These are phyloP conservation scores for Penicillium sp. DNA, from an alignment of 2,329 filamentous ascomycete species.

Conservation along the genomic window DNA sequence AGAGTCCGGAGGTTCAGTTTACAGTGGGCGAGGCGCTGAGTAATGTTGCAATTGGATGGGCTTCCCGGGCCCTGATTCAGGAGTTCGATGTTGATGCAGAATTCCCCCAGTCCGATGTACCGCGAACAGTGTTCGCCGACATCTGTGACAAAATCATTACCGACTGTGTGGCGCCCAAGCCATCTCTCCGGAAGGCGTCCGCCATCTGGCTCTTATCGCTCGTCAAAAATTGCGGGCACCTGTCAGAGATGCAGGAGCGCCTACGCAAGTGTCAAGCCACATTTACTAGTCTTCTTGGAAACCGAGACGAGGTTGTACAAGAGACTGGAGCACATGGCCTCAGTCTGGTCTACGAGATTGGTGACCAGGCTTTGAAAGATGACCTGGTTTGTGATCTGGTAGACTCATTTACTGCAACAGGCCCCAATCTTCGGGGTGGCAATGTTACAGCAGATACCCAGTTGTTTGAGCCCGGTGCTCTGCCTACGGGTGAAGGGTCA, in stretches of 20 bases:
- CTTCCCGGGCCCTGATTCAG: constrained; percentile 74
- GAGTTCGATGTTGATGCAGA: constrained; percentile 70
- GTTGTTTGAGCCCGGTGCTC: constrained; percentile 84
- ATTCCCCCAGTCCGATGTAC: constrained; percentile 41
- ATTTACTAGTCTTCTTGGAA: constrained; percentile 83
- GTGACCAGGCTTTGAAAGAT: constrained; percentile 75
- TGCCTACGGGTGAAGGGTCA: constrained; percentile 85
- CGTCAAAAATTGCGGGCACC: constrained; percentile 83
- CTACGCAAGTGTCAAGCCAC: constrained; percentile 79
- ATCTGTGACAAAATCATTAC: constrained; percentile 72
- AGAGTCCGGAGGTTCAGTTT: constrained; percentile 85
- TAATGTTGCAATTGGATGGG: constrained; percentile 76
- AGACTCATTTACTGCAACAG: constrained; percentile 74
- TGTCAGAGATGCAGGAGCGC: constrained; percentile 70
- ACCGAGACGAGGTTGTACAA: constrained; percentile 90
- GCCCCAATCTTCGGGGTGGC: constrained; percentile 62
- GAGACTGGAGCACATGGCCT: constrained; percentile 91
- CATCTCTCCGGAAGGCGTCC: constrained; percentile 84
- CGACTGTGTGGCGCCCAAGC: constrained; percentile 82
- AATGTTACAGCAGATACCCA: constrained; percentile 90
- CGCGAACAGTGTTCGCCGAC: constrained; percentile 47
- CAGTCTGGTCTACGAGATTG: constrained; percentile 90
- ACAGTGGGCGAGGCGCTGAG: constrained; percentile 85
- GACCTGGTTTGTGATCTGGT: constrained; percentile 86
- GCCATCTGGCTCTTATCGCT: constrained; percentile 94